Percentiles rank a stretch among this genome's conserved stretches.
Conservation (phyloP, 345 rosid genomes). For the Durio zibethinus region DNA sequence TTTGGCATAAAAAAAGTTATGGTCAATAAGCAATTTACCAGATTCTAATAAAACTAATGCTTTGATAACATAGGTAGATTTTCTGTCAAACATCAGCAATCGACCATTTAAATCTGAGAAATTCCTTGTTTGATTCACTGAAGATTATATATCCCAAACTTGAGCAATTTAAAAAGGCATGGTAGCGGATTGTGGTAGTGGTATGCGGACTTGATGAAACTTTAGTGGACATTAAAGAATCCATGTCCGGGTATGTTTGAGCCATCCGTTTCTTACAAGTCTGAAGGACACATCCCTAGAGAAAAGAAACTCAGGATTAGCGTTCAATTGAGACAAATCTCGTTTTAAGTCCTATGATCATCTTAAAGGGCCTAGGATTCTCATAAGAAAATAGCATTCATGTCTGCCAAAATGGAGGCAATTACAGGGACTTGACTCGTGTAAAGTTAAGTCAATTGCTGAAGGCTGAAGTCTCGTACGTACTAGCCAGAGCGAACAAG, state of each 20-base stretch:
- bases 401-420: background rate
- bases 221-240: background rate
- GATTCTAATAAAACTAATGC: background rate
- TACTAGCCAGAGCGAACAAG: background rate
- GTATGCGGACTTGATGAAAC: background rate
- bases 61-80: background rate
- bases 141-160: too few species aligned
- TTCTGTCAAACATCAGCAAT: background rate
- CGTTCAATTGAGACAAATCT: background rate
- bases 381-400: background rate
- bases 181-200: too few species aligned
- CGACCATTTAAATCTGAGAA: background rate
- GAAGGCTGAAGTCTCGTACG: background rate
- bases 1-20: background rate
- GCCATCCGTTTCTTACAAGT: background rate
- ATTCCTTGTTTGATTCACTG: background rate
- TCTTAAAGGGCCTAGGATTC: background rate
- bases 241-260: background rate
- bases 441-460: slow-evolving; percentile 3
- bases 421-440: background rate
- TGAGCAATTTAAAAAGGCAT: background rate
- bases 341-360: background rate
- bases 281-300: background rate
- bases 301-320: background rate
- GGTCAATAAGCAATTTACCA: background rate